Base-by-base conservation (phyloP, 495 filamentous ascomycete genomes). In the Chaetomidium leptoderma region DNA sequence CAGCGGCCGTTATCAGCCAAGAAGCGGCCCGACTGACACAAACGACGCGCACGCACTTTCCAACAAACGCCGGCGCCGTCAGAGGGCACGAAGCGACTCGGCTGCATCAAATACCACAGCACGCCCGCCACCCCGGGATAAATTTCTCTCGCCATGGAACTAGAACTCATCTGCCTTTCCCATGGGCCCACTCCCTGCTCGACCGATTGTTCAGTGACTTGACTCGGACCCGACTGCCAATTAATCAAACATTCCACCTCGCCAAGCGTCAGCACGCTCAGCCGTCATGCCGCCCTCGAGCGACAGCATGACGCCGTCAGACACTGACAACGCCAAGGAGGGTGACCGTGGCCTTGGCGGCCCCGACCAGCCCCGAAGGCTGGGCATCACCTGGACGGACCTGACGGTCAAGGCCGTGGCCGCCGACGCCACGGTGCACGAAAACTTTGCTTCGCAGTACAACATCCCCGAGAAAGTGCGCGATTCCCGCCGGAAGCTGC, bases 381-480 rank as follows among this genome's bases (percentile, higher is more conserved):
- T 80, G 4, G 83, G 84, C 27, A 76, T 86, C 32, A 76, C 81
- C 14, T 86, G 81, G 81, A 82, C 73, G 56, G 74, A 81, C 50
- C 65, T 87, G 13, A 86, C 81, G 0, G 86, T 90, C 26, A 84
- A 83, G 61, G 64, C 59, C 48, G 61, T 74, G 35, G 58, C 64
- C 17, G 58, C 71, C 19, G 63, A 77, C 47, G 65, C 73, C 32
- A 73, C 74, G 16, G 63, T 74, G 40, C 75, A 77, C 58, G 71
- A 76, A 53, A 75, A 75, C 56, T 70, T 75, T 21, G 24, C 78
- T 2, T 83, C 79, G 0, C 81, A 83, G 64, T 83, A 83, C 76
- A 82, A 84, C 64, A 74, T 80, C 27, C 59, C 60, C 14, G 51
- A 58, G 24, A 42, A 82, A 27, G 37, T 83, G 23, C 72, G 70